These are phyloP conservation scores for Simmondsia chinensis DNA, from an alignment of 148 eudicot genomes.

Conservation along the genomic window DNA sequence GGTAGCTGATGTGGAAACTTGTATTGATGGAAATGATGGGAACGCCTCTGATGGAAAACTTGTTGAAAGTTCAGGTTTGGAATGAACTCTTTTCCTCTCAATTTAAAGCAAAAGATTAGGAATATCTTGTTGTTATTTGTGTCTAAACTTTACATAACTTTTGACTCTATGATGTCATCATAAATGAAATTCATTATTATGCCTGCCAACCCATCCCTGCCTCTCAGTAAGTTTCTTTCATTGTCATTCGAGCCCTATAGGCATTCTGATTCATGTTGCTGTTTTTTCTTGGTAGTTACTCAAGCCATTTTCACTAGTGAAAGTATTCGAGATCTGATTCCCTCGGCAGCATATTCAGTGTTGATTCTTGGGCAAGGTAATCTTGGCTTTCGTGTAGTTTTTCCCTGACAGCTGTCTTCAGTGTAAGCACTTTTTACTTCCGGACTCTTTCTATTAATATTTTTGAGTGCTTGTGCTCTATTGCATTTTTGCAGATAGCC, in stretches of 20 bases:
- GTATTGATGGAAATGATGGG: slow-evolving; percentile 25
- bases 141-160: too few relatives aligned
- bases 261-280: background rate
- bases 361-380: slow-evolving; percentile 92
- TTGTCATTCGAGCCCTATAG: too few relatives aligned
- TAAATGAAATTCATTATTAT: too few relatives aligned
- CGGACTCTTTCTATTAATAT: background rate
- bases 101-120: too few relatives aligned
- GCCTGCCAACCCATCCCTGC: too few relatives aligned
- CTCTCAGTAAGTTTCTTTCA: too few relatives aligned
- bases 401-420: background rate
- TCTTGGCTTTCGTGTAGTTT: background rate
- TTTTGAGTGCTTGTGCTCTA: background rate
- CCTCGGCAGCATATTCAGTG: slow-evolving; percentile 51
- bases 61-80: slow-evolving; percentile 51
- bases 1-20: slow-evolving; percentile 33
- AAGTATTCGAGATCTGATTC: slow-evolving; percentile 61
- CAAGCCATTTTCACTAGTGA: slow-evolving; percentile 68
- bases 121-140: background rate
- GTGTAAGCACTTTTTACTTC: background rate
- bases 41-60: slow-evolving; percentile 28
- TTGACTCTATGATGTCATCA: too few relatives aligned
- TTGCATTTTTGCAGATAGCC: slow-evolving; percentile 41
- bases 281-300: slow-evolving; percentile 30
- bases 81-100: background rate